phyloP scores from a whole-genome alignment of 2,329 filamentous ascomycete genomes.

The Rutstroemia sp. region DNA sequence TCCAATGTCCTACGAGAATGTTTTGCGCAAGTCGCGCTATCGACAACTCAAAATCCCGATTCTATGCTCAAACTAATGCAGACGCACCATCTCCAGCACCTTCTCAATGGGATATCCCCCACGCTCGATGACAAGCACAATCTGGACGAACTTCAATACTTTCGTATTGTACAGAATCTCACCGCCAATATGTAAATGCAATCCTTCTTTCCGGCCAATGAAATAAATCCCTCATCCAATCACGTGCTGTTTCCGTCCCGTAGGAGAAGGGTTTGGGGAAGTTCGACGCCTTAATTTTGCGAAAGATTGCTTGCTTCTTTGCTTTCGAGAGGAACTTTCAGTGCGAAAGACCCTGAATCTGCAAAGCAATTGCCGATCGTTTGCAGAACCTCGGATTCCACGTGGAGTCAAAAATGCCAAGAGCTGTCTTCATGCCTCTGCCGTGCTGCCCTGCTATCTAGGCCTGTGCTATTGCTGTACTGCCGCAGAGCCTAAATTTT shows the following conservation, averaged over 20 bases:
- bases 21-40: neutral
- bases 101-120: neutral
- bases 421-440: neutral
- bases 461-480: neutral
- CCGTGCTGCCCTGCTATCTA: neutral
- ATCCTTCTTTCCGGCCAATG: neutral
- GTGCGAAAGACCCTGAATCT: neutral
- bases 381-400: neutral
- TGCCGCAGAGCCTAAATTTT: neutral
- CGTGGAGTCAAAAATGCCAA: neutral
- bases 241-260: neutral
- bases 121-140: neutral
- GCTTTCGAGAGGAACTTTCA: neutral
- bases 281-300: neutral
- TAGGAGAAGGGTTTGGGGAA: neutral
- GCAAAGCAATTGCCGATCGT: neutral
- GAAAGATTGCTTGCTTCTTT: neutral
- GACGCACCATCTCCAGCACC: neutral
- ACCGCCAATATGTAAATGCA: neutral
- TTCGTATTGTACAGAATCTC: neutral
- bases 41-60: neutral
- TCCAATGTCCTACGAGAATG: no score
- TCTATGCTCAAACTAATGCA: neutral
- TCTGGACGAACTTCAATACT: neutral
- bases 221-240: conserved; percentile 10